Conservation (phyloP, 805 yeast genomes). For the Wickerhamomyces bovis region DNA sequence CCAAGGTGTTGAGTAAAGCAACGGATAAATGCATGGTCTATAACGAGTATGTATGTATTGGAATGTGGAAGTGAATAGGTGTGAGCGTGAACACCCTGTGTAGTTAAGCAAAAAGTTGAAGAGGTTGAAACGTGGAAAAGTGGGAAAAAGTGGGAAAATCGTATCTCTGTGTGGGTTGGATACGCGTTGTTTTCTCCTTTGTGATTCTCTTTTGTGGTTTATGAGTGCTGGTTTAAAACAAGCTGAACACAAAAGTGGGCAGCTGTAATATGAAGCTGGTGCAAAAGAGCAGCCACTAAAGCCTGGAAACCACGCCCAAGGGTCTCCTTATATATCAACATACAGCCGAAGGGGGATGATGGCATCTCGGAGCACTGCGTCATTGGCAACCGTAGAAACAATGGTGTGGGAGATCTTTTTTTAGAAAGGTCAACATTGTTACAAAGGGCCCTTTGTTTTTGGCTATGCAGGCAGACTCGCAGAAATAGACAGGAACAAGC, state of each 20-base stretch:
- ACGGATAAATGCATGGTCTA: neutral
- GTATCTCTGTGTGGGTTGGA: neutral
- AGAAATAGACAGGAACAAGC: neutral
- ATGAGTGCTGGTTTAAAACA: neutral
- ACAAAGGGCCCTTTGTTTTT: neutral
- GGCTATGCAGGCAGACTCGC: neutral
- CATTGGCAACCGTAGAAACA: neutral
- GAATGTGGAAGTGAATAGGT: neutral
- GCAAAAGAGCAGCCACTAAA: neutral
- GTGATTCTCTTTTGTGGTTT: neutral
- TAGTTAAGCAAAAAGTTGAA: neutral
- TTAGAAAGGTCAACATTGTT: too few species aligned
- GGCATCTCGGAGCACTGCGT: neutral
- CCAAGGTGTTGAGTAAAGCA: neutral
- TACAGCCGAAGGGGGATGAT: neutral
- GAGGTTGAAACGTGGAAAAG: neutral
- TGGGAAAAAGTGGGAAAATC: neutral
- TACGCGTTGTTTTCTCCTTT: neutral
- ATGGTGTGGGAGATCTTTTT: neutral
- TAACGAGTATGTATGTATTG: neutral
- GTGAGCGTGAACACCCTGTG: neutral
- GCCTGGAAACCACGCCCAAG: neutral
- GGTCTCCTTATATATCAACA: neutral
- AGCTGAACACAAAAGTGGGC: neutral
- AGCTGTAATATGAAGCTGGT: neutral